phyloP scores from a whole-genome alignment of 441 rosid species.

The Raphanus hybrid region DNA sequence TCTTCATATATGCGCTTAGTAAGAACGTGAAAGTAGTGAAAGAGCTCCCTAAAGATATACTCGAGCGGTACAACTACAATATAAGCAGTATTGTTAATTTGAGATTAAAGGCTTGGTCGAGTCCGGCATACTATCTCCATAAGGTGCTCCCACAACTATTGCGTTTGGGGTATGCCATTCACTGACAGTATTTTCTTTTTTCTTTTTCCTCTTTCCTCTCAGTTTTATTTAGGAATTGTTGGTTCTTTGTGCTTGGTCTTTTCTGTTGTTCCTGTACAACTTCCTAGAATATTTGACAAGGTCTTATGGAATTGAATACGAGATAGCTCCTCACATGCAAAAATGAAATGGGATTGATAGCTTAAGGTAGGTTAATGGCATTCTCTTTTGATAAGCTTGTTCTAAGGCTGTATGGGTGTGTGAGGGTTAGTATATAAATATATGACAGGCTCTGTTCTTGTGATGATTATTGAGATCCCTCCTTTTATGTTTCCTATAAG shows the following conservation, averaged over 20 bases:
- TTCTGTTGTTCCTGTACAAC: slow-evolving; percentile 2
- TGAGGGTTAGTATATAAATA: slow-evolving; percentile 9
- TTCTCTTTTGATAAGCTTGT: slow-evolving; percentile 12
- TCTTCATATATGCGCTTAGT: slow-evolving; percentile 75
- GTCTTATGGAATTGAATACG: neutral
- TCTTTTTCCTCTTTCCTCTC: neutral
- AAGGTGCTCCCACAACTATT: slow-evolving; percentile 90
- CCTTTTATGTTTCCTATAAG: neutral
- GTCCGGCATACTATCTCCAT: slow-evolving; percentile 80
- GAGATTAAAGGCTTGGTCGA: slow-evolving; percentile 95
- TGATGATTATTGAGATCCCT: slow-evolving; percentile 1
- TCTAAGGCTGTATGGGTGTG: slow-evolving; percentile 18
- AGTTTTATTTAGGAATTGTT: neutral
- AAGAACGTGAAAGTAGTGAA: slow-evolving; percentile 78
- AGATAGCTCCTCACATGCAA: neutral
- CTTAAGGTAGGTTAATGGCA: slow-evolving; percentile 18
- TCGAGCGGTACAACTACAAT: slow-evolving; percentile 79
- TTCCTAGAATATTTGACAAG: slow-evolving; percentile 1
- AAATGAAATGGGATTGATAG: slow-evolving; percentile 9
- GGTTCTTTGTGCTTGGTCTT: neutral
- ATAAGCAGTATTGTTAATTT: slow-evolving; percentile 91
- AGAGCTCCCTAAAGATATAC: slow-evolving; percentile 82
- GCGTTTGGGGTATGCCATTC: slow-evolving; percentile 63
- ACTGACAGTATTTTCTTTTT: neutral
- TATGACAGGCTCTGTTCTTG: neutral